Percentiles rank a stretch among this genome's conserved stretches.
phyloP scores from a whole-genome alignment of 2,329 filamentous ascomycete species.

The Cercospora janseana region DNA sequence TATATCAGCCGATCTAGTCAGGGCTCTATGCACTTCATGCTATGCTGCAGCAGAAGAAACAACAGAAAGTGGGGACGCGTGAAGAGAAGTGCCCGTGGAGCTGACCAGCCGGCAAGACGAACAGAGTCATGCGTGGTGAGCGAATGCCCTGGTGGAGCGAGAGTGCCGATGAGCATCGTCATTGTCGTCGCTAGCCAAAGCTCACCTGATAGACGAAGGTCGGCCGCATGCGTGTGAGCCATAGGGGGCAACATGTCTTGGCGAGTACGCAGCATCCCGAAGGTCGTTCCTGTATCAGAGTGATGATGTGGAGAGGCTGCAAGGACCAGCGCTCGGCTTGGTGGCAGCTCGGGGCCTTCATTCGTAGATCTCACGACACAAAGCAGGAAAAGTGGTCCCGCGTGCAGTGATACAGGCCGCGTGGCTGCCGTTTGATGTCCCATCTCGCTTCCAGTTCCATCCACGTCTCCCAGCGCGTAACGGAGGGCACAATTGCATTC shows the following conservation, averaged over 20 bases:
- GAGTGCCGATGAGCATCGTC: constrained; percentile 3
- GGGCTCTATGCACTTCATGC: constrained; percentile 14
- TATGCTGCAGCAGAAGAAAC: constrained; percentile 1
- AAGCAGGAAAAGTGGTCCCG: background rate
- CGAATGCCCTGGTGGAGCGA: background rate
- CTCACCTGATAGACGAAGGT: no score
- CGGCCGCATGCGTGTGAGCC: no score
- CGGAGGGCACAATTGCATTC: background rate
- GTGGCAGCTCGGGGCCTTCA: background rate
- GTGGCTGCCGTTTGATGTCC: background rate
- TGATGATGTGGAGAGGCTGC: no score
- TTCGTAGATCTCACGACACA: background rate
- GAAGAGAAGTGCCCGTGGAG: background rate
- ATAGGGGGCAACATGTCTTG: no score
- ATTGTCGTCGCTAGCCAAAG: background rate
- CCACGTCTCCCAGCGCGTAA: background rate
- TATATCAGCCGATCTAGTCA: constrained; percentile 5
- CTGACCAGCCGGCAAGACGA: background rate
- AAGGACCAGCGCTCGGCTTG: background rate
- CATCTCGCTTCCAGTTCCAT: background rate
- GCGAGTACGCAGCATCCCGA: no score
- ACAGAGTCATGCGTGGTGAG: background rate
- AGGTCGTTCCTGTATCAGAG: no score
- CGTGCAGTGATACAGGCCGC: background rate
- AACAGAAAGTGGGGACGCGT: background rate